phyloP scores from a whole-genome alignment of 139 green algal species.

The Ulvella scutata region DNA sequence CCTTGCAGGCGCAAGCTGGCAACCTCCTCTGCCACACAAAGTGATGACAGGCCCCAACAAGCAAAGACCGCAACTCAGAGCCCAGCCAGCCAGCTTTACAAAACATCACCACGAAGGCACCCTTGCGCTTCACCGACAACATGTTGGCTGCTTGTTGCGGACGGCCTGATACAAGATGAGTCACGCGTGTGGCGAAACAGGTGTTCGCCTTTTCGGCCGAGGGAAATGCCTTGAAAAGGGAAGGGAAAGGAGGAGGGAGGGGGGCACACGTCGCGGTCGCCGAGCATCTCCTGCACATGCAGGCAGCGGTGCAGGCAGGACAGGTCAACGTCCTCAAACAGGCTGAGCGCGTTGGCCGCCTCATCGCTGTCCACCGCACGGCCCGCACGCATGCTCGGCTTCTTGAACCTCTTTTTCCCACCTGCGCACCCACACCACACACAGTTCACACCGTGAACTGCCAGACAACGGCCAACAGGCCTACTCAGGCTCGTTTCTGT shows the following conservation, averaged over 20 bases:
- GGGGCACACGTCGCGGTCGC: neutral
- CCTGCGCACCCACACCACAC: too few species aligned
- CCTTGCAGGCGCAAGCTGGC: too few species aligned
- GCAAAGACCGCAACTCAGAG: too few species aligned
- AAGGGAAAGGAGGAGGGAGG: neutral
- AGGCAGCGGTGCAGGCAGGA: slow-evolving; percentile 1
- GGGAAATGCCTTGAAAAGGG: neutral
- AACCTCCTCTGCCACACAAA: too few species aligned
- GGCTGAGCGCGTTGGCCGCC: neutral
- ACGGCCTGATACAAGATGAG: too few species aligned
- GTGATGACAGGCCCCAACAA: too few species aligned
- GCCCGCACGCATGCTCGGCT: slow-evolving; percentile 1
- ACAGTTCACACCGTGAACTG: neutral
- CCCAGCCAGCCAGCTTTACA: too few species aligned
- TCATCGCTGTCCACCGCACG: neutral
- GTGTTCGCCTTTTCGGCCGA: neutral
- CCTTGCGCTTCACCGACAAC: too few species aligned
- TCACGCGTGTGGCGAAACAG: neutral
- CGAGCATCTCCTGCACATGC: slow-evolving; percentile 3
- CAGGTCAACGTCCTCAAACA: neutral
- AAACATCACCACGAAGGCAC: too few species aligned
- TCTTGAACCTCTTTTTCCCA: neutral
- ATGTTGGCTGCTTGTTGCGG: too few species aligned
- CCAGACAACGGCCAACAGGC: neutral
- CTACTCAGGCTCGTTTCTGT: neutral